Percentiles rank a stretch among this genome's conserved stretches.
These are phyloP conservation scores for Pseudogymnoascus sp. DNA, from an alignment of 2,329 filamentous ascomycete genomes.

Conservation along the genomic window DNA sequence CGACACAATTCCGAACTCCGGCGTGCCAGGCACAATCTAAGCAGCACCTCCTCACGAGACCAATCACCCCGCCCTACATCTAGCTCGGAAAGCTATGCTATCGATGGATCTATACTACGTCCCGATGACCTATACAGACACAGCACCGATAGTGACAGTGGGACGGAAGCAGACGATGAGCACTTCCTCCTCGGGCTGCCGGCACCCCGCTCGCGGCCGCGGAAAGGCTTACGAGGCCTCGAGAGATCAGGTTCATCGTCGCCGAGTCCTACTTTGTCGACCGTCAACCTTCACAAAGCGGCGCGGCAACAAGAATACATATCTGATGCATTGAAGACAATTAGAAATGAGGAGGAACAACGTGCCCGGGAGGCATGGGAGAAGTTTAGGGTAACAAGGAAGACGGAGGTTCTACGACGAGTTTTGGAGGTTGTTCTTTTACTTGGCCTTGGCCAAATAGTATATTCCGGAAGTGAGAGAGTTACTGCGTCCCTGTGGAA, in stretches of 20 bases:
- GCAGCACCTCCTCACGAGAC: slow-evolving; percentile 20
- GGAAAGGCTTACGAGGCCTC: slow-evolving; percentile 68
- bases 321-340: slow-evolving; percentile 7
- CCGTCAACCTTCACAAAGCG: slow-evolving; percentile 37
- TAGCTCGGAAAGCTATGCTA: slow-evolving; percentile 19
- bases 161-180: slow-evolving; percentile 93
- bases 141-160: slow-evolving; percentile 65
- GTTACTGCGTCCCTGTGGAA: slow-evolving; percentile 37
- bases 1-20: slow-evolving; percentile 50
- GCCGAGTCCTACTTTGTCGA: slow-evolving; percentile 49
- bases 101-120: slow-evolving; percentile 17
- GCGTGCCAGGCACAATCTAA: slow-evolving; percentile 39
- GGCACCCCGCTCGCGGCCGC: slow-evolving; percentile 62
- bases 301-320: slow-evolving; percentile 13
- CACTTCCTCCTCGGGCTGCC: slow-evolving; percentile 79
- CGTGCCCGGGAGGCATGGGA: slow-evolving; percentile 26
- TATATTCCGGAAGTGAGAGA: slow-evolving; percentile 26
- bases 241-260: slow-evolving; percentile 48
- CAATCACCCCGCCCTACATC: slow-evolving; percentile 21
- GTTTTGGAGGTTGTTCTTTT: slow-evolving; percentile 47
- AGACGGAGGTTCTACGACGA: slow-evolving; percentile 46
- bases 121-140: slow-evolving; percentile 27
- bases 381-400: slow-evolving; percentile 34
- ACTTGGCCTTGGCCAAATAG: slow-evolving; percentile 40
- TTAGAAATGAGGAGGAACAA: slow-evolving; percentile 13